Evolutionary conservation across 768 basidiomycete genomes (phyloP), one percentile per base, ranked within the genome.

Genomic region (Lactifluus volemus): DNA sequence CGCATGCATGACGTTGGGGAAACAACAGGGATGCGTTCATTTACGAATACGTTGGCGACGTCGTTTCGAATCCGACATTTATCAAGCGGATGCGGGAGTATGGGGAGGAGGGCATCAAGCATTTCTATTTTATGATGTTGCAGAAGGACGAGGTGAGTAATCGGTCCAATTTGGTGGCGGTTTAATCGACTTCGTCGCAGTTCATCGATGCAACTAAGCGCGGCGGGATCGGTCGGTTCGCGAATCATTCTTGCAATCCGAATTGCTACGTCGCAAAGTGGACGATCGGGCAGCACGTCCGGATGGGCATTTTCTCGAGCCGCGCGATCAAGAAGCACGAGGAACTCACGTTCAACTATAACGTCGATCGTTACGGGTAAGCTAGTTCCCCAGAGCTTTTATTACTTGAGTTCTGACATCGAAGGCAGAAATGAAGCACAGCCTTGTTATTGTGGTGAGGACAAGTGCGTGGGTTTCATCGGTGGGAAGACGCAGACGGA

Each of bases 71-170:
- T 39, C 75, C 77, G 11, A 86, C 88, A 15, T 97, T 99, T 72
- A 83, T 88, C 74, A 92, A 91, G 72, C 85, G 96, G 34, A 98
- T 99, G 92, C 83, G 88, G 42, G 86, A 88, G 9, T 99, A 99
- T 70, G 95, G 84, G 2, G 83, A 86, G 47, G 92, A 97, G 71
- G 96, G 96, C 17, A 93, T 98, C 65, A 79, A 83, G 55, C 97
- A 98, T 72, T 99, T 98, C 68, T 99, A 98, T 76, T 99, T 99
- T 72, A 99, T 98, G 97, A 95, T 96, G 89, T 74, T 99, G 60
- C 97, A 99, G 75, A 93, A 91, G 70, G 94, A 96, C 67, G 94
- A 98, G 82, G 95, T 93, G 66, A 32, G 61, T 58, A 83, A 14
- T 17, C 55, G 85, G 12, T 15, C 38, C 32, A 9, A 34, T 34